Conservation (phyloP, 2,329 filamentous ascomycete species). For the Pseudogymnoascus sp. region DNA sequence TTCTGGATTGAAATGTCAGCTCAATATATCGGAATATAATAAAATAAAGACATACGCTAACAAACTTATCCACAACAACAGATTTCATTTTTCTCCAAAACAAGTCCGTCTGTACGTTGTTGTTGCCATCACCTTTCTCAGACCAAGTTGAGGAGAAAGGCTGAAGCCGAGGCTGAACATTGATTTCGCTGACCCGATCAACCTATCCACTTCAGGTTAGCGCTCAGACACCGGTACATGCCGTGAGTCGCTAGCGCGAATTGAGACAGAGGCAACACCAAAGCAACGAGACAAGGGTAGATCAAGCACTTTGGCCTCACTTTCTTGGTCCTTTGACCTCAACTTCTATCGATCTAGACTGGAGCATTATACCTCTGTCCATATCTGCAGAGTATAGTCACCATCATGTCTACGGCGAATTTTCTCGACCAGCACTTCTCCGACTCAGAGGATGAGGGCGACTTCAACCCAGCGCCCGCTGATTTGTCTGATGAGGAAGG, state of each 20-base stretch:
- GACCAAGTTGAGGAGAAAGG: slow-evolving; percentile 1
- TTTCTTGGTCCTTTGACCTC: slow-evolving; percentile 9
- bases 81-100: slow-evolving; percentile 31
- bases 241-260: slow-evolving; percentile 5
- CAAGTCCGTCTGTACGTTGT: not conserved
- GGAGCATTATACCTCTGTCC: slow-evolving; percentile 4
- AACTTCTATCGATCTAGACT: slow-evolving; percentile 6
- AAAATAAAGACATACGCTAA: slow-evolving; percentile 23
- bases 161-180: slow-evolving; percentile 10
- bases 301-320: slow-evolving; percentile 8
- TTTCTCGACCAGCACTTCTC: slow-evolving; percentile 31
- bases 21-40: slow-evolving; percentile 9
- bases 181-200: not conserved
- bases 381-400: not conserved
- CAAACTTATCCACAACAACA: slow-evolving; percentile 31
- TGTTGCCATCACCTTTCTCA: not conserved
- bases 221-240: not conserved
- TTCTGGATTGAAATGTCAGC: slow-evolving; percentile 18
- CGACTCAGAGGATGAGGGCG: slow-evolving; percentile 71
- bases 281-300: slow-evolving; percentile 8
- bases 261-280: slow-evolving; percentile 9
- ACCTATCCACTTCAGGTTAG: not conserved
- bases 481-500: slow-evolving; percentile 66
- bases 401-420: slow-evolving; percentile 10
- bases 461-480: slow-evolving; percentile 78